Base-by-base conservation (phyloP, 768 basidiomycete genomes). In the Lentinula guzmanii region DNA sequence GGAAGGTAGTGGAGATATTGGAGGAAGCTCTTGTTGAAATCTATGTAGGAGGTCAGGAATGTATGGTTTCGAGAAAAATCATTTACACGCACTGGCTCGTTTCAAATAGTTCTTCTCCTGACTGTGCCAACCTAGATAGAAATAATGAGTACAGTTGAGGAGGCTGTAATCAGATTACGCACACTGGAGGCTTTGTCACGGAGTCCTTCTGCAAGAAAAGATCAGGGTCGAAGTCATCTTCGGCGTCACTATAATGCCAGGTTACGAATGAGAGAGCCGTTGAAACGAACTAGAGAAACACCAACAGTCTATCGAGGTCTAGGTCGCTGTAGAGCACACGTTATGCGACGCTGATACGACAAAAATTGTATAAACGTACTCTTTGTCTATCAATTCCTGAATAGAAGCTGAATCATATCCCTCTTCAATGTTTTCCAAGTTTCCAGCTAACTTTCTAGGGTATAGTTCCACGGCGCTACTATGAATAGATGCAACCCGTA, bases 1-100 rank as follows among this genome's bases (percentile, higher is more conserved):
- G 16, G 55, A 56, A n/a, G 55, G 55, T 56, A 56, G 24, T 15
- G 55, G 43, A 41, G 37, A 41, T 42, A 56, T 56, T 24, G 55
- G 55, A 41, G 41, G 55, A 15, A 42, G 42, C 8, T 21, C 39
- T 41, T 31, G 39, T 43, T 31, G 13, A 41, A 41, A 56, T 4
- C 41, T 43, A 42, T 0, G 51, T 34, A 52, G 45, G 45, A 52
- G 31, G 51, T 33, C 15, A 35, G 51, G 51, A 35, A n/a, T 16
- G 34, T 31, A 35, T 34, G 34, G 8, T 9, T 11, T 28, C 31
- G 9, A 28, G 31, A 10, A 24, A 28, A 28, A 28, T 28, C 28
- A 28, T 28, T 28, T 28, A 28, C n/a, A 39, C 53, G 53, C n/a
- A 54, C 53, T 35, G 16, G 52, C 52, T 18, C 16, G 10, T 7